Evolutionary conservation across 371 early-diverging fungal species (phyloP), one percentile per base, ranked within the genome.

Genomic region (Zychaea mexicana): DNA sequence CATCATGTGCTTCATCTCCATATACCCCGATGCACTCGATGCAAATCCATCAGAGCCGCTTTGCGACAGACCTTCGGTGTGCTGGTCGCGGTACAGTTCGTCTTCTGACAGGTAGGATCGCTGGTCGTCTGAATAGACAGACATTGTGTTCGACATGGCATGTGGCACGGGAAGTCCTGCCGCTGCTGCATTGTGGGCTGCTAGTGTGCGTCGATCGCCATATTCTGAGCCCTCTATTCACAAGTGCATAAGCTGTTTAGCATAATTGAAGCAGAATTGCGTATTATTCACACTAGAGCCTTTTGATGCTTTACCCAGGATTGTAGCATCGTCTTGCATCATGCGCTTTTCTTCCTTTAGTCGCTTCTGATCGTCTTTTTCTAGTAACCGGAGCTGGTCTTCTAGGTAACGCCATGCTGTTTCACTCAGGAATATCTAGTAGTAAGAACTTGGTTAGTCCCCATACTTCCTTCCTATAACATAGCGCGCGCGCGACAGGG

Each of bases 401-500:
- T 91, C 91, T 10, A 92, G 76, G 36, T 77, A 72, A 42, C 86
- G 79, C 92, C 92, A 91, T 39, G 81, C 83, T 4, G 58, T 66
- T 52, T 93, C 94, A 60, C 85, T 83, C 45, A 95, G 61, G 67
- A 87, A 94, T 15, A 90, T 75, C 67, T 87, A 70, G 62, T 49
- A 57, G 61, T 22, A 9, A 27, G 12, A 10, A 13, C 28, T n/a
- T n/a, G n/a, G 9, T 21, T 30, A 42, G 12, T 12, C 19, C 15
- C 26, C 17, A 39, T 32, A 32, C 55, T 57, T 28, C 38, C 61
- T 15, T 10, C 36, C 36, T 2, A 36, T 36, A 36, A 36, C 36
- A 10, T 1, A 36, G 2, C 8, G 36, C 2, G 36, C 15, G 36
- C 10, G 15, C 36, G 8, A 15, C 2, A 36, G 36, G 36, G 8